These are phyloP conservation scores for Cenchrus fungigraminus DNA, from an alignment of 176 grass and related monocot genomes.

Conservation along the genomic window DNA sequence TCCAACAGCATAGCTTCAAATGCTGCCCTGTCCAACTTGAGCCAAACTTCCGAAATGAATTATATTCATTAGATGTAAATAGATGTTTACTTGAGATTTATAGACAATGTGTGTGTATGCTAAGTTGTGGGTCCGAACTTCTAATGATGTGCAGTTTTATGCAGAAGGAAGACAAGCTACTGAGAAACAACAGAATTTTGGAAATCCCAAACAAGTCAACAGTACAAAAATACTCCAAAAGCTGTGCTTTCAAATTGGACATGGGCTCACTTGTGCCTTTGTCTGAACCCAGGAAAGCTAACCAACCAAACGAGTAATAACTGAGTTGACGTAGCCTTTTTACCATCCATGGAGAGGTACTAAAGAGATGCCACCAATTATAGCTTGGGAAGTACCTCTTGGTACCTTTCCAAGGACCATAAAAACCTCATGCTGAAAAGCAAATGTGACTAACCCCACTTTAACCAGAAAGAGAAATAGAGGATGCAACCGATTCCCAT, in stretches of 20 bases:
- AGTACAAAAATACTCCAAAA: background rate
- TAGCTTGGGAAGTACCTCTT: background rate
- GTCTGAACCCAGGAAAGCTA: constrained; percentile 1
- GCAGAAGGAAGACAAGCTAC: background rate
- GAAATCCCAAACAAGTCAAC: background rate
- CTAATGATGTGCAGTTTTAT: background rate
- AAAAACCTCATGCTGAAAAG: background rate
- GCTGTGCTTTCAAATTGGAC: background rate
- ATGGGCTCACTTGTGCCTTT: background rate
- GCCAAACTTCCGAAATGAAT: background rate
- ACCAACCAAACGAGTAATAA: background rate
- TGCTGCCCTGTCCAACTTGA: background rate
- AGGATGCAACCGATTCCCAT: background rate
- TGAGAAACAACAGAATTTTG: background rate
- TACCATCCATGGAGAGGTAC: background rate
- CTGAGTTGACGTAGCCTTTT: background rate
- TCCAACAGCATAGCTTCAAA: background rate
- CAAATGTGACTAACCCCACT: background rate
- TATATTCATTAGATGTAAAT: constrained; percentile 9
- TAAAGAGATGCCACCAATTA: background rate
- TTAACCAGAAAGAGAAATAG: background rate
- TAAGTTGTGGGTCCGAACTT: background rate
- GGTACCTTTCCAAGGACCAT: background rate
- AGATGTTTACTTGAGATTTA: background rate
- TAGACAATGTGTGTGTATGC: background rate